phyloP scores from a whole-genome alignment of 768 basidiomycete species.

The Lepiota venenata region DNA sequence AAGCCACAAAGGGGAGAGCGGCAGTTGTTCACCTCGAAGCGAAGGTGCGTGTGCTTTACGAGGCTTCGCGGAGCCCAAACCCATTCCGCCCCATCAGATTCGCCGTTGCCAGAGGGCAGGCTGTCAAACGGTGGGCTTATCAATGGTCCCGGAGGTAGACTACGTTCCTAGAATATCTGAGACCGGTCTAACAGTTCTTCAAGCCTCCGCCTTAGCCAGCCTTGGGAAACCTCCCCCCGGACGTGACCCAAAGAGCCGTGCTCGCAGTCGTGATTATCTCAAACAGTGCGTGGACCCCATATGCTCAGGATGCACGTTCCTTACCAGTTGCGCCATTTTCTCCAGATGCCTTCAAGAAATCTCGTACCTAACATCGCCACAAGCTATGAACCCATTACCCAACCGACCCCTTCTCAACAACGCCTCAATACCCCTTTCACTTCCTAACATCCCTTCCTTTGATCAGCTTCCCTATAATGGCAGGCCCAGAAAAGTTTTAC shows the following conservation, averaged over 20 bases:
- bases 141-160: conserved; percentile 44
- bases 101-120: conserved; percentile 68
- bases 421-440: conserved; percentile 55
- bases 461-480: conserved; percentile 75
- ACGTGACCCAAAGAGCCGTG: conserved; percentile 93
- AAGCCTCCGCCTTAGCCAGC: conserved; percentile 38
- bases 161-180: conserved; percentile 53
- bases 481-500: conserved; percentile 76
- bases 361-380: conserved; percentile 93
- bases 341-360: conserved; percentile 94
- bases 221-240: conserved; percentile 73
- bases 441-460: conserved; percentile 72
- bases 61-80: neutral
- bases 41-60: conserved; percentile 52
- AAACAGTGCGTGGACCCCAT: conserved; percentile 72
- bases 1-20: conserved; percentile 77
- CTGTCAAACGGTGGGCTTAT: conserved; percentile 55
- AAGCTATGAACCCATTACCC: conserved; percentile 96
- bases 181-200: conserved; percentile 46
- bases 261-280: conserved; percentile 92
- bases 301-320: neutral
- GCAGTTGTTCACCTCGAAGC: conserved; percentile 80
- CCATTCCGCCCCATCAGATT: conserved; percentile 43
- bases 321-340: neutral
- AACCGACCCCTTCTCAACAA: conserved; percentile 77